phyloP scores from a whole-genome alignment of 768 basidiomycete species.

The Cantharellus anzutake region DNA sequence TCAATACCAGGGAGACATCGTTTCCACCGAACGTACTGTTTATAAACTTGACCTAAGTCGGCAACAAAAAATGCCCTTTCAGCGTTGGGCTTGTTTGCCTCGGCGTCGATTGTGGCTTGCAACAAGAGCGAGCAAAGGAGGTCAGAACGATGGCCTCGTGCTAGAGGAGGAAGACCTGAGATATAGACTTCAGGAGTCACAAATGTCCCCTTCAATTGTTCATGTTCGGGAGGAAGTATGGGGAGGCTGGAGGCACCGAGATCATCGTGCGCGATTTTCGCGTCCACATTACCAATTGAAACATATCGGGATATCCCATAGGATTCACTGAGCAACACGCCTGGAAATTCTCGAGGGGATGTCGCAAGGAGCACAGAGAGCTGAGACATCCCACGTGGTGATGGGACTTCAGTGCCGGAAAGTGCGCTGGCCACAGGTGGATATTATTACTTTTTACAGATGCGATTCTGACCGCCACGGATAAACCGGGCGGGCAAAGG shows the following conservation, averaged over 20 bases:
- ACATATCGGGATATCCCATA: too few relatives aligned
- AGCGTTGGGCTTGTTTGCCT: slow-evolving; percentile 34
- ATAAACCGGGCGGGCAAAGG: slow-evolving; percentile 32
- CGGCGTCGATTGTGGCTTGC: slow-evolving; percentile 5
- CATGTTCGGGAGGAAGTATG: slow-evolving; percentile 9
- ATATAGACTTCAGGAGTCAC: slow-evolving; percentile 25
- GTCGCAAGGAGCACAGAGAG: too few relatives aligned
- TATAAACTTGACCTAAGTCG: slow-evolving; percentile 75
- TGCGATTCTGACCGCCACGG: slow-evolving; percentile 65
- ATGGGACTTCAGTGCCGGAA: background rate
- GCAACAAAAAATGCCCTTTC: slow-evolving; percentile 95
- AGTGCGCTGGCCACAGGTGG: background rate
- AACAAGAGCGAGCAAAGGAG: slow-evolving; percentile 57
- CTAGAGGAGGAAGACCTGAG: slow-evolving; percentile 44
- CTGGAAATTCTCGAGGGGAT: too few relatives aligned
- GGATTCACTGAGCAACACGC: too few relatives aligned
- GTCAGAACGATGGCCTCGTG: slow-evolving; percentile 47
- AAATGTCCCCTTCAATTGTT: background rate
- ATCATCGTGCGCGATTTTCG: slow-evolving; percentile 10
- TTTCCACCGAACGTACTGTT: slow-evolving; percentile 71
- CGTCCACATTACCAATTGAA: background rate
- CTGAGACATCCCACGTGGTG: too few relatives aligned
- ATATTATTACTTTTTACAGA: slow-evolving; percentile 23
- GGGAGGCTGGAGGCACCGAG: slow-evolving; percentile 10
- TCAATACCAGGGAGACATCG: slow-evolving; percentile 63